Percentiles rank a stretch among this genome's conserved stretches.
These are phyloP conservation scores for Sphaerobolus stellatus DNA, from an alignment of 1,284 basidiomycete genomes.

Conservation along the genomic window DNA sequence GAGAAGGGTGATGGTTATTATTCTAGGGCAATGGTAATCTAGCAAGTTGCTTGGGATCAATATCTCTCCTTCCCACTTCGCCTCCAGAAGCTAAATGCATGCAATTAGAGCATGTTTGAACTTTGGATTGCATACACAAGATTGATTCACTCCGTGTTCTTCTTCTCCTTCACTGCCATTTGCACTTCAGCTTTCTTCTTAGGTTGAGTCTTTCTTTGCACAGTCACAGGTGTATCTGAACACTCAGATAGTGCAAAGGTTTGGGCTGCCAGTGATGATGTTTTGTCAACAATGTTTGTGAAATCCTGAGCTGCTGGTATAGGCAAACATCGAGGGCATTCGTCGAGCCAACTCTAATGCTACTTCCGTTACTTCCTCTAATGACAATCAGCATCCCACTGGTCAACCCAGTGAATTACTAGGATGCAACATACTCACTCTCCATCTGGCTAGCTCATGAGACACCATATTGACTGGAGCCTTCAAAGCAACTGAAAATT, in stretches of 20 bases:
- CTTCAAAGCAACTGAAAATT: conserved; percentile 38
- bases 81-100: conserved; percentile 54
- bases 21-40: no score
- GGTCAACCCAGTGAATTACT: no score
- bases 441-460: conserved; percentile 53
- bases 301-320: conserved; percentile 17
- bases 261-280: conserved; percentile 36
- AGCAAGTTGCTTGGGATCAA: no score
- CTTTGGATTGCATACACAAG: not conserved
- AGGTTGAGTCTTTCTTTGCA: conserved; percentile 38
- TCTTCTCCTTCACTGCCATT: conserved; percentile 78
- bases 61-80: no score
- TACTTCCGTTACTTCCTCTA: conserved; percentile 31
- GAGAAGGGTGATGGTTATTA: no score
- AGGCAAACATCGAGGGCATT: conserved; percentile 13
- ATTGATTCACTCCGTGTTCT: conserved; percentile 58
- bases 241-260: conserved; percentile 28
- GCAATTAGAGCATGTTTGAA: not conserved
- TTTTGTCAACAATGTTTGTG: conserved; percentile 40
- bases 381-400: no score
- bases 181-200: conserved; percentile 67
- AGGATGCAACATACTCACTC: conserved; percentile 50
- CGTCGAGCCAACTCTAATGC: conserved; percentile 34
- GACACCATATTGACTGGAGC: conserved; percentile 65
- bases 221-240: conserved; percentile 33